Evolutionary conservation across 2,329 filamentous ascomycete genomes (phyloP).

Genomic region (Amylocarpus encephaloides): DNA sequence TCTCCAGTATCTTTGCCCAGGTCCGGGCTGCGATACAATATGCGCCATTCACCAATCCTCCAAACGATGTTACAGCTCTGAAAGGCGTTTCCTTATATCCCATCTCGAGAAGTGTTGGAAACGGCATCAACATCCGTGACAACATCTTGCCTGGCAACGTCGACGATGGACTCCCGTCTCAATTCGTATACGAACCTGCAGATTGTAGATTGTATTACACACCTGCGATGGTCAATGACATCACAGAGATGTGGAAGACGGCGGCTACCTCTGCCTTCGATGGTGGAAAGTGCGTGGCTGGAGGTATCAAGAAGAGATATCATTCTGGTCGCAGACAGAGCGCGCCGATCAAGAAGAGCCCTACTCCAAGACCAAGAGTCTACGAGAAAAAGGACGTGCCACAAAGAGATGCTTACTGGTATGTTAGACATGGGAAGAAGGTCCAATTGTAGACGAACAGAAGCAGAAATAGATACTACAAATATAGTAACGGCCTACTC

Average conservation of each 20-base stretch:
- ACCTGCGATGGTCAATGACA: conserved; percentile 43
- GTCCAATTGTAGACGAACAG: neutral
- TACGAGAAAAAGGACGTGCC: neutral
- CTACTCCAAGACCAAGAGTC: neutral
- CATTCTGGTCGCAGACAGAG: neutral
- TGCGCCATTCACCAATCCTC: neutral
- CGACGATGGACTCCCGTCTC: conserved; percentile 40
- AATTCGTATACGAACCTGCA: conserved; percentile 55
- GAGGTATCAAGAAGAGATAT: conserved; percentile 18
- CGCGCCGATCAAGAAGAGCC: too few species aligned
- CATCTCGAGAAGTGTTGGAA: conserved; percentile 26
- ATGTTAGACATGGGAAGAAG: conserved; percentile 7
- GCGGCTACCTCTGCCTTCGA: conserved; percentile 37
- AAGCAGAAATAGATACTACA: too few species aligned
- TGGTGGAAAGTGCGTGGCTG: conserved; percentile 32
- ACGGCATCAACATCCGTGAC: conserved; percentile 38
- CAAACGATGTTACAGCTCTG: conserved; percentile 17
- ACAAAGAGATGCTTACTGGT: neutral
- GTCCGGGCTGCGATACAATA: conserved; percentile 11
- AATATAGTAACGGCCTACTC: too few species aligned
- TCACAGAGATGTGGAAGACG: conserved; percentile 46
- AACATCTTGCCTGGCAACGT: conserved; percentile 28
- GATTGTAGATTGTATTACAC: conserved; percentile 58
- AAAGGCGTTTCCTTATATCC: conserved; percentile 16
- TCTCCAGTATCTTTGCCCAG: conserved; percentile 14